Evolutionary conservation across 164 flowering plant genomes (phyloP).

Genomic region (Dillenia turbinata): DNA sequence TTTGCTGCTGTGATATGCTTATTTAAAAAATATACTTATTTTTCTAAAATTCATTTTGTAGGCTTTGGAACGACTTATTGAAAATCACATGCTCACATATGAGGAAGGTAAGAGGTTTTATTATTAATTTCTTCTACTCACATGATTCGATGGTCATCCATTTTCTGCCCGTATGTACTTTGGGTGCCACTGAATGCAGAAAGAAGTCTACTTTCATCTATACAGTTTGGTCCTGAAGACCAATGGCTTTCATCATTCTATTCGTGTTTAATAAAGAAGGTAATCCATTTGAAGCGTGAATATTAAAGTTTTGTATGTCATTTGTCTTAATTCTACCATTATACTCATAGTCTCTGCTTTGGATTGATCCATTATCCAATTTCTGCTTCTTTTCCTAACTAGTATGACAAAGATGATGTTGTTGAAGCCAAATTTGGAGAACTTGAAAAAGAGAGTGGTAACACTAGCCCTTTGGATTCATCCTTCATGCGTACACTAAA

Average conservation of each 20-base stretch:
- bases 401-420: conserved; percentile 82
- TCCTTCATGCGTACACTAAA: conserved; percentile 51
- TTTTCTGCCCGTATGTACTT: neutral
- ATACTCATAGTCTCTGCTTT: too few species aligned
- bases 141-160: neutral
- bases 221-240: conserved; percentile 83
- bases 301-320: neutral
- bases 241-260: conserved; percentile 91
- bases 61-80: conserved; percentile 95
- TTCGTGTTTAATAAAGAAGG: conserved; percentile 89
- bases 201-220: conserved; percentile 56
- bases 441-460: conserved; percentile 60
- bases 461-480: conserved; percentile 29
- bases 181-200: conserved; percentile 40
- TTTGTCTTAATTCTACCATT: neutral
- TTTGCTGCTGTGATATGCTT: too few species aligned
- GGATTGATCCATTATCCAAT: too few species aligned
- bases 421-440: conserved; percentile 81
- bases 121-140: neutral
- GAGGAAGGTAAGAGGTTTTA: conserved; percentile 65
- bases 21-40: too few species aligned
- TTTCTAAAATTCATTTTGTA: conserved; percentile 20
- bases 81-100: conserved; percentile 89
- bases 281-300: conserved; percentile 15
- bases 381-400: conserved; percentile 8